Percentiles rank a stretch among this genome's conserved stretches.
These are phyloP conservation scores for Canariomyces notabilis DNA, from an alignment of 2,329 filamentous ascomycete species.

Conservation along the genomic window DNA sequence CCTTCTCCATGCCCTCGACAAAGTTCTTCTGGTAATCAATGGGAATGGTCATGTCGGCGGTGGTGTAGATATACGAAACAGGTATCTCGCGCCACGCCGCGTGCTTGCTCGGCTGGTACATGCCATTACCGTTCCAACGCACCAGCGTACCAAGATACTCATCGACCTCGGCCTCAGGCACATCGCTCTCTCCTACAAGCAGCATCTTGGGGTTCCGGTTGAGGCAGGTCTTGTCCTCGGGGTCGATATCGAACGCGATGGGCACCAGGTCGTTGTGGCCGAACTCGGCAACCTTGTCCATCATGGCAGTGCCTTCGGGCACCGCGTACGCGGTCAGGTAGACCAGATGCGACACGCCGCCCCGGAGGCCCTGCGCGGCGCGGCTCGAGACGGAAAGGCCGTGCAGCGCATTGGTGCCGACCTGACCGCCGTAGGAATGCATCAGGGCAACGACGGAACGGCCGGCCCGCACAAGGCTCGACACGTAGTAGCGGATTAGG, in stretches of 20 bases:
- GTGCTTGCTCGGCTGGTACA: slow-evolving; percentile 1
- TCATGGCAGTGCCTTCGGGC: background rate
- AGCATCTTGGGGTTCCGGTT: background rate
- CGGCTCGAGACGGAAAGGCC: slow-evolving; percentile 18
- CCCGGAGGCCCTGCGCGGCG: slow-evolving; percentile 12
- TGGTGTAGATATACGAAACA: slow-evolving; percentile 7
- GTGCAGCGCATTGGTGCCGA: slow-evolving; percentile 25
- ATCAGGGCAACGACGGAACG: slow-evolving; percentile 20
- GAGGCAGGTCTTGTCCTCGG: background rate
- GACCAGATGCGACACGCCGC: slow-evolving; percentile 25
- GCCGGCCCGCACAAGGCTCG: slow-evolving; percentile 22
- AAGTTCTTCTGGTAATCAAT: slow-evolving; percentile 11
- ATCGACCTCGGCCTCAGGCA: background rate
- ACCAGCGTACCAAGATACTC: background rate
- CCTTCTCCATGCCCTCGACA: slow-evolving; percentile 2
- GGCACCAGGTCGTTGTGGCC: background rate
- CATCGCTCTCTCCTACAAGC: background rate
- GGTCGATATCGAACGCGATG: background rate
- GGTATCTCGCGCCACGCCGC: slow-evolving; percentile 1
- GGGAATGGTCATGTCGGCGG: slow-evolving; percentile 7
- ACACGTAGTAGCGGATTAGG: slow-evolving; percentile 20
- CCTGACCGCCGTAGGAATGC: slow-evolving; percentile 29
- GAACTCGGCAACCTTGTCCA: background rate
- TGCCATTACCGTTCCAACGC: slow-evolving; percentile 2
- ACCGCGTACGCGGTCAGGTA: slow-evolving; percentile 17